phyloP scores from a whole-genome alignment of 2,329 filamentous ascomycete species.

The Fusarium subtropicale region DNA sequence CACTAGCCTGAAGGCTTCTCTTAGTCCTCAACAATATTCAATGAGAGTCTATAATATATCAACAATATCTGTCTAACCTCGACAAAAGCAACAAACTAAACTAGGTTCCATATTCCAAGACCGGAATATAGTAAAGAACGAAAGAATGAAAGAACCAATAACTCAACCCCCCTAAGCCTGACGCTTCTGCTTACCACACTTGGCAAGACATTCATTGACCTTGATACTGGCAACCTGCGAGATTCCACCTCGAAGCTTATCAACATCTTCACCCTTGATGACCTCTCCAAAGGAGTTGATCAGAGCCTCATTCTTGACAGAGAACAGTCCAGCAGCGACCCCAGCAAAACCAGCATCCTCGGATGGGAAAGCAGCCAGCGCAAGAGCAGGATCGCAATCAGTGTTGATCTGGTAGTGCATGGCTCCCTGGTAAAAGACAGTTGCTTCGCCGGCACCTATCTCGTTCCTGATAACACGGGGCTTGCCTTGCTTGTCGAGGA shows the following conservation, averaged over 20 bases:
- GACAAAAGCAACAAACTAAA: not conserved
- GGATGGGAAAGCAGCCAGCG: conserved; percentile 61
- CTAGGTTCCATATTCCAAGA: not conserved
- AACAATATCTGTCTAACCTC: not conserved
- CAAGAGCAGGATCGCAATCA: conserved; percentile 60
- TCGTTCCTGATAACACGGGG: conserved; percentile 57
- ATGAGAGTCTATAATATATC: not conserved
- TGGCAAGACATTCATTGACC: conserved; percentile 62
- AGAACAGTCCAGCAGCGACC: conserved; percentile 62
- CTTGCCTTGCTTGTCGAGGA: conserved; percentile 49
- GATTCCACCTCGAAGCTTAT: conserved; percentile 53
- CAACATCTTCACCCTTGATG: conserved; percentile 60
- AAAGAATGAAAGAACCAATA: not conserved
- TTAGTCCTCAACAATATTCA: not conserved
- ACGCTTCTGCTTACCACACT: conserved; percentile 56
- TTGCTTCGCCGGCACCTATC: conserved; percentile 59
- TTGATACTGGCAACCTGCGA: conserved; percentile 62
- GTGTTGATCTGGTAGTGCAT: conserved; percentile 69
- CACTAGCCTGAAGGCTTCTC: no score
- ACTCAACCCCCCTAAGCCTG: not conserved
- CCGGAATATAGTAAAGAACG: not conserved
- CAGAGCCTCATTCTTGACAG: conserved; percentile 57
- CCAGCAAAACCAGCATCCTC: conserved; percentile 64
- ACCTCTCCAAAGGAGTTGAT: conserved; percentile 60
- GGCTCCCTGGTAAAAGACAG: conserved; percentile 65